phyloP scores from a whole-genome alignment of 2,329 filamentous ascomycete species.

The Aspergillus sp. region DNA sequence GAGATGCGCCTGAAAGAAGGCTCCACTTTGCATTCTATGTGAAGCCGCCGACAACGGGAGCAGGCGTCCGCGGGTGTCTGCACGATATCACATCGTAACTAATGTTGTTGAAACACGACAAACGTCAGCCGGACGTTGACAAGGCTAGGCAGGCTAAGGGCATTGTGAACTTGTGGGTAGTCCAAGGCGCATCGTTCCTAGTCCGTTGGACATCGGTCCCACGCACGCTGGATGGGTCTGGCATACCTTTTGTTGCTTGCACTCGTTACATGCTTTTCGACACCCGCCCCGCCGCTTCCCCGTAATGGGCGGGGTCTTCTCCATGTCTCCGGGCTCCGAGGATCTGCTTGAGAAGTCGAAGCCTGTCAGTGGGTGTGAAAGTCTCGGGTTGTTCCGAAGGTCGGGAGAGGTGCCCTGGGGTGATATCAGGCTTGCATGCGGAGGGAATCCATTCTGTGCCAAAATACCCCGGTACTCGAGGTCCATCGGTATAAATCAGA shows the following conservation, averaged over 20 bases:
- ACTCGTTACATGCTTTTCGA: conserved; percentile 64
- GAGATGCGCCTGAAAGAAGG: conserved; percentile 66
- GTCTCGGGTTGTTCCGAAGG: conserved; percentile 35
- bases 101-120: conserved; percentile 11
- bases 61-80: conserved; percentile 63
- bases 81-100: conserved; percentile 67
- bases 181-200: background rate
- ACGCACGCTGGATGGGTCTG: conserved; percentile 4
- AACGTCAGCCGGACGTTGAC: conserved; percentile 17
- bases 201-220: background rate
- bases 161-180: background rate
- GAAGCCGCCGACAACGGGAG: conserved; percentile 61
- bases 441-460: conserved; percentile 34
- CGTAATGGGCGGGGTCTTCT: conserved; percentile 48
- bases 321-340: conserved; percentile 38
- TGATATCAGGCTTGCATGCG: conserved; percentile 27
- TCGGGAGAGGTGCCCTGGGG: conserved; percentile 29
- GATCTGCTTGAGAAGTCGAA: conserved; percentile 32
- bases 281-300: conserved; percentile 43
- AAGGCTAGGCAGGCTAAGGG: background rate
- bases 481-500: conserved; percentile 35
- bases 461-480: conserved; percentile 35
- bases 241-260: conserved; percentile 65
- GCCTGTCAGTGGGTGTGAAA: conserved; percentile 31
- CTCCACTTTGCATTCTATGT: conserved; percentile 64